Evolutionary conservation across 1,284 basidiomycete genomes (phyloP), one percentile per base, ranked within the genome.

Genomic region (Cutaneotrichosporon cutaneum): DNA sequence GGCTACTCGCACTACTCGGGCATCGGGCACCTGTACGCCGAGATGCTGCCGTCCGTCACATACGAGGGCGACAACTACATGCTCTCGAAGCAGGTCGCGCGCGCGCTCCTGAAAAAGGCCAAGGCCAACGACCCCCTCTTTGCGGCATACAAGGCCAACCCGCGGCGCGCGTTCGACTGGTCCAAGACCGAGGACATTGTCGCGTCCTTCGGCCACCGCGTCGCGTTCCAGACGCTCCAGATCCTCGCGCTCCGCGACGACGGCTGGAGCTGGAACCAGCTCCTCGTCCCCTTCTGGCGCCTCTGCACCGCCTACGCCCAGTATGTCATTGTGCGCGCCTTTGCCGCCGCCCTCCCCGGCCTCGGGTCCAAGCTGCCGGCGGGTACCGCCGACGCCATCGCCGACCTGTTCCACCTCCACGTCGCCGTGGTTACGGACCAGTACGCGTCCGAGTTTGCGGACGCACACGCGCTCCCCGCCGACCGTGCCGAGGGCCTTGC

Each of bases 21-120:
- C 48, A 77, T 85, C 50, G 81, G 83, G 6, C 73, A 77, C 54
- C 82, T 85, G 81, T 83, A 83, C 72, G 77, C 77, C 48, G 82
- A 83, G 69, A 81, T 82, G 70, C 81, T 82, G 0, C 81, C 82
- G 45, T 82, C 83, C 75, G 81, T 66, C 63, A 83, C 82, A 2
- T 83, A 82, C 82, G 83, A 85, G 66, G 83, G 83, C 35, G 83
- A 84, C 75, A 84, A 84, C 68, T 81, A 78, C 36, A 84, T 84
- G 61, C 73, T 85, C 30, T 80, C 26, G 82, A 84, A 74, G 77
- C 82, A 50, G 82, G 84, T 59, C 78, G 83, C 51, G 76, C 83
- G 33, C 75, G 83, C 16, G 77, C 84, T 64, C 70, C 81, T 85
- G 60, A 81, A 83, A 64, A 57, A 72, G 10, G 83, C 80, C 60